phyloP scores from a whole-genome alignment of 1,284 basidiomycete species.

The Anthracocystis walkeri region DNA sequence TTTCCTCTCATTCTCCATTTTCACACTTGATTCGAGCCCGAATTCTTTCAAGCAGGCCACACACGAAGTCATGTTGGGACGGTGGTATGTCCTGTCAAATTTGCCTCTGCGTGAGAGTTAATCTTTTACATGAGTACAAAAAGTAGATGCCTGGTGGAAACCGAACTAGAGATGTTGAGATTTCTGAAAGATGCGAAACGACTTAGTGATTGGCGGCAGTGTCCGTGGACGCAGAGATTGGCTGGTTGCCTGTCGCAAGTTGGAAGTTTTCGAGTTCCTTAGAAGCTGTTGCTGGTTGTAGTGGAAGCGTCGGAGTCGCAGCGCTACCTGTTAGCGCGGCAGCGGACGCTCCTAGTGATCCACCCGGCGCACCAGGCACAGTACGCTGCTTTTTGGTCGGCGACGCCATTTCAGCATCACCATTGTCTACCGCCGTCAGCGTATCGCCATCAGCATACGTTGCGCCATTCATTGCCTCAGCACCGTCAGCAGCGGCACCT shows the following conservation, averaged over 20 bases:
- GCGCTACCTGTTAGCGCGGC: background rate
- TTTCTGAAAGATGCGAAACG: background rate
- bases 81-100: too few relatives aligned
- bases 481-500: conserved; percentile 4
- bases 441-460: conserved; percentile 1
- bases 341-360: background rate
- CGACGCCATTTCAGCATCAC: conserved; percentile 38
- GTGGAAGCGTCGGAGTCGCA: conserved; percentile 42
- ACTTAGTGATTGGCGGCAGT: conserved; percentile 38
- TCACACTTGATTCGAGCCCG: too few relatives aligned
- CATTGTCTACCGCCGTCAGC: conserved; percentile 30
- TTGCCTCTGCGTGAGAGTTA: too few relatives aligned
- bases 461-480: conserved; percentile 17
- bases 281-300: conserved; percentile 44
- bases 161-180: background rate
- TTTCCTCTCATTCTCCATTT: too few relatives aligned
- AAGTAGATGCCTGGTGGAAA: too few relatives aligned
- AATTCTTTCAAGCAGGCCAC: too few relatives aligned
- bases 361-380: conserved; percentile 8
- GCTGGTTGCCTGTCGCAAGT: conserved; percentile 49
- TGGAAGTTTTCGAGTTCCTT: conserved; percentile 54
- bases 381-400: conserved; percentile 51
- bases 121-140: conserved; percentile 1
- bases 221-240: conserved; percentile 42
- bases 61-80: too few relatives aligned